These are phyloP conservation scores for Chytriomyces sp. DNA, from an alignment of 192 early-diverging fungal species.

Conservation along the genomic window DNA sequence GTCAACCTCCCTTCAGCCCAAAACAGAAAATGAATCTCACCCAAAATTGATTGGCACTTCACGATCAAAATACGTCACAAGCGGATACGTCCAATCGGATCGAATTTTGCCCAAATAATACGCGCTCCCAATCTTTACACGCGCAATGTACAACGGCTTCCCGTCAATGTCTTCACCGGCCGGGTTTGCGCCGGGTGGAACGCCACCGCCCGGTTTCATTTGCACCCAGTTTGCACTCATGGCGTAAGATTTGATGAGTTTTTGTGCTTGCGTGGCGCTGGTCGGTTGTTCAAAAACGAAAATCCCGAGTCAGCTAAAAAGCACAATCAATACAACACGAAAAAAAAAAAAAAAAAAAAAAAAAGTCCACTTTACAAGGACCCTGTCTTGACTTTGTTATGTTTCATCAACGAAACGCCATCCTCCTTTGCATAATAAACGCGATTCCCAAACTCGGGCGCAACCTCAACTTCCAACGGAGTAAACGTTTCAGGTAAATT, in stretches of 20 bases:
- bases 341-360: not conserved
- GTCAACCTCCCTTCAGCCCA: not conserved
- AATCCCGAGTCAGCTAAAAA: not conserved
- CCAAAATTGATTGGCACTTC: conserved; percentile 32
- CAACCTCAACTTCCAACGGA: conserved; percentile 25
- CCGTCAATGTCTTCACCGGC: conserved; percentile 29
- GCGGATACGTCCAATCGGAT: not conserved
- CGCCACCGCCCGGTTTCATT: not conserved
- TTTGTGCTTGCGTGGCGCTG: conserved; percentile 7
- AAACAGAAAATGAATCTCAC: not conserved
- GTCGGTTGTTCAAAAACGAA: not conserved
- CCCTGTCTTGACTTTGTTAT: not conserved
- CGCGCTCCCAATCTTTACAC: conserved; percentile 31
- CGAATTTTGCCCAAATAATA: conserved; percentile 25
- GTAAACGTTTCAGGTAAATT: conserved; percentile 14
- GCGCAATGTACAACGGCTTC: conserved; percentile 18
- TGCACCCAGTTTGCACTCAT: conserved; percentile 14
- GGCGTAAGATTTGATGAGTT: not conserved
- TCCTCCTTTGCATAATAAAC: conserved; percentile 5
- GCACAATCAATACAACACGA: not conserved
- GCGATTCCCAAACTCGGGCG: conserved; percentile 8
- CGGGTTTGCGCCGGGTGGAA: conserved; percentile 24
- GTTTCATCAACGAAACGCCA: conserved; percentile 11
- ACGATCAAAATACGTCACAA: conserved; percentile 23
- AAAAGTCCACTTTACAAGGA: not conserved